Percentiles rank a stretch among this genome's conserved stretches.
These are phyloP conservation scores for Schizosaccharomyces osmophilus DNA, from an alignment of 805 yeast genomes.

Conservation along the genomic window DNA sequence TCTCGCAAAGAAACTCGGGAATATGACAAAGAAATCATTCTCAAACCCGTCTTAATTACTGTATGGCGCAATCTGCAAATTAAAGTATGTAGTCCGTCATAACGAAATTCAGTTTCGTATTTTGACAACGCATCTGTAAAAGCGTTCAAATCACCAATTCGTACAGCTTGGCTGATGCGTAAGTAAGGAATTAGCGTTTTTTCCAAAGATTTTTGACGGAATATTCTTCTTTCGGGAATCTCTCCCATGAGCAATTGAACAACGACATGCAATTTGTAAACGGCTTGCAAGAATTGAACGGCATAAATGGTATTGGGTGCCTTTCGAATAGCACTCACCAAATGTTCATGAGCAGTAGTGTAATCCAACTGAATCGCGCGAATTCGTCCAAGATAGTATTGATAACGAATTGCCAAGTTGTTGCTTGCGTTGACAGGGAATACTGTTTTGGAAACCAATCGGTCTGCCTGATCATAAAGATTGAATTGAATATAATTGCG, in stretches of 20 bases:
- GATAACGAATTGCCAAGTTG: conserved; percentile 75
- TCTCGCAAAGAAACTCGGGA: conserved; percentile 78
- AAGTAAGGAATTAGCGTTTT: conserved; percentile 55
- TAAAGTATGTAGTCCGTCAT: conserved; percentile 61
- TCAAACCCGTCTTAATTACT: conserved; percentile 91
- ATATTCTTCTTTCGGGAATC: conserved; percentile 68
- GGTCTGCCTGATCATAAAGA: conserved; percentile 69
- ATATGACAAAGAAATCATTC: conserved; percentile 76
- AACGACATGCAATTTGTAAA: conserved; percentile 65
- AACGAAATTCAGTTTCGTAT: conserved; percentile 35
- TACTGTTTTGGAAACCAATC: conserved; percentile 65
- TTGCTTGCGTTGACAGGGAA: conserved; percentile 71
- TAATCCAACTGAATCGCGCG: conserved; percentile 81
- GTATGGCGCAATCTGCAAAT: conserved; percentile 81
- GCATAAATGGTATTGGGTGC: conserved; percentile 79
- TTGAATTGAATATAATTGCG: conserved; percentile 57
- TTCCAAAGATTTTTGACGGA: conserved; percentile 38
- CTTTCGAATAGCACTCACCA: conserved; percentile 84
- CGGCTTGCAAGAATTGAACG: conserved; percentile 67
- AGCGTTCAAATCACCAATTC: conserved; percentile 64
- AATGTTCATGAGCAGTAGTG: conserved; percentile 68
- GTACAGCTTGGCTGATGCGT: conserved; percentile 72
- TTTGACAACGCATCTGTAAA: conserved; percentile 48
- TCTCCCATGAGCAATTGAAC: conserved; percentile 91
- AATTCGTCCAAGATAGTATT: conserved; percentile 73